Evolutionary conservation across 805 yeast species (phyloP), one percentile per base, ranked within the genome.

Genomic region (Sugiyamaella boreocaroliniensis): DNA sequence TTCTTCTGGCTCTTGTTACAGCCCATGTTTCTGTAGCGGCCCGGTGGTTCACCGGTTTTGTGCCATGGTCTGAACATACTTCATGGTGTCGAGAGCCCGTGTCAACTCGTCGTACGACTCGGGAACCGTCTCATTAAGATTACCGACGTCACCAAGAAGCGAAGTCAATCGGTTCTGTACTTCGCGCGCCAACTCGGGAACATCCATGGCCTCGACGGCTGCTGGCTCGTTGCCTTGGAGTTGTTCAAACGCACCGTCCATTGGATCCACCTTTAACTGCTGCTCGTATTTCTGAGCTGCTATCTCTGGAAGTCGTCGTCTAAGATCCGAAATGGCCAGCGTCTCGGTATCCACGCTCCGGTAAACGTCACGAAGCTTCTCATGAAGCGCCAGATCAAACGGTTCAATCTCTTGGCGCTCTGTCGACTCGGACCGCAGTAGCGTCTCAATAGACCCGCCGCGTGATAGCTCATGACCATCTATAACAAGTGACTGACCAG

Each of bases 301-400:
- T 20, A 69, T 66, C 26, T 60, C 61, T 8, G 67, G 67, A 14
- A 52, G 49, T 2, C 8, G 37, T 48, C 79, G 72, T 48, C 93
- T 70, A 50, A 83, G 65, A 19, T 72, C 71, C 0, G 87, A 77
- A 15, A 83, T 76, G 52, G 72, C 75, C 1, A 80, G 75, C 0
- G 88, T 80, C 55, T 78, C 79, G 47, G 74, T 76, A 57, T 87
- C 95, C 53, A 86, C 82, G 40, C 76, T 73, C 47, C 75, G 74
- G 56, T 85, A 78, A 47, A 79, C 59, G 47, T 75, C 71, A 46
- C 92, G 71, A 29, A 86, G 75, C 51, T 73, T 65, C 53, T 78
- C 82, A 64, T 85, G 83, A 54, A 85, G 66, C 16, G 76, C 81
- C 41, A 76, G 68, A 62, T 87, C 92, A 65, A 84, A 85, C 0